phyloP scores from a whole-genome alignment of 2,329 filamentous ascomycete species.

The Chalaropsis thielavioides region DNA sequence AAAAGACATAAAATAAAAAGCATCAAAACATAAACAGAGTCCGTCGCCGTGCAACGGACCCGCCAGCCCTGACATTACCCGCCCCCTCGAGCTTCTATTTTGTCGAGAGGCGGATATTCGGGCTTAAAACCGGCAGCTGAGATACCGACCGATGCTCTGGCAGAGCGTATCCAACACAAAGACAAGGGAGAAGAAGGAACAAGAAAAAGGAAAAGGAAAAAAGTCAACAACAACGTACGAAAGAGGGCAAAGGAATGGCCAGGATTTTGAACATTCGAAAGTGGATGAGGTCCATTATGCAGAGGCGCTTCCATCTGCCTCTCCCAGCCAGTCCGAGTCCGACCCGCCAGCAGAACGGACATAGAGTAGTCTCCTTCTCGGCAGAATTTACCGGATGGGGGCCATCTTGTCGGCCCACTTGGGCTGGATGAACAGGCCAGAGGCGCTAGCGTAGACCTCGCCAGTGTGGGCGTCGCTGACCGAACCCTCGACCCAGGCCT shows the following conservation, averaged over 20 bases:
- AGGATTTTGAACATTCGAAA: background rate
- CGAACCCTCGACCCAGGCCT: conserved; percentile 76
- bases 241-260: background rate
- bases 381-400: conserved; percentile 12
- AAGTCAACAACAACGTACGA: background rate
- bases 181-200: background rate
- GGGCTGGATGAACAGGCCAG: conserved; percentile 15
- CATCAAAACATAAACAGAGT: conserved; percentile 6
- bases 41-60: background rate
- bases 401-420: conserved; percentile 18
- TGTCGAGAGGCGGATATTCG: background rate
- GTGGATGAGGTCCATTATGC: background rate
- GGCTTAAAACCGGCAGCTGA: conserved; percentile 5
- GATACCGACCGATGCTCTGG: conserved; percentile 5
- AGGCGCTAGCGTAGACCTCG: conserved; percentile 13
- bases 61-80: conserved; percentile 5
- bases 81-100: background rate
- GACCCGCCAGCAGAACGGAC: background rate
- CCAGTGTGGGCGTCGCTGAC: conserved; percentile 15
- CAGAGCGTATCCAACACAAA: conserved; percentile 6
- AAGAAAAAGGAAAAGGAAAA: background rate
- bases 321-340: background rate
- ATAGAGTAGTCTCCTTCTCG: background rate
- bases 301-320: background rate
- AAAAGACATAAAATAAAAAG: background rate